phyloP scores from a whole-genome alignment of 2,329 filamentous ascomycete genomes.

The Shiraia bambusicola region DNA sequence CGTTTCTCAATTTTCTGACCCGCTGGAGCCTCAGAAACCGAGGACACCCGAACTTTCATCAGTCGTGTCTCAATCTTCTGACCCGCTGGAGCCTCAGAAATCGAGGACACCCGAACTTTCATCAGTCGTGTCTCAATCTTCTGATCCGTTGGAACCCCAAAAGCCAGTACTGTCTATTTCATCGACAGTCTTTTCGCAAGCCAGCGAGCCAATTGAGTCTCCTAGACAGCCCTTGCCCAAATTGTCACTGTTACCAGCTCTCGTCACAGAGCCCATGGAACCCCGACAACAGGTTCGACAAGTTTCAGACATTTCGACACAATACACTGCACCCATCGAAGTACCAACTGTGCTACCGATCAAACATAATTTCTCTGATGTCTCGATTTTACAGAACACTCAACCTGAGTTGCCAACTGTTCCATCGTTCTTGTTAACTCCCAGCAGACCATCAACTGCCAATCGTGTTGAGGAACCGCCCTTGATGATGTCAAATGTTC shows the following conservation, averaged over 20 bases:
- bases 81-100: slow-evolving; percentile 20
- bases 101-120: slow-evolving; percentile 10
- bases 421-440: slow-evolving; percentile 34
- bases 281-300: slow-evolving; percentile 17
- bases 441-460: slow-evolving; percentile 36
- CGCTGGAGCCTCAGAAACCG: slow-evolving; percentile 15
- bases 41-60: slow-evolving; percentile 10
- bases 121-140: slow-evolving; percentile 20
- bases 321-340: slow-evolving; percentile 35
- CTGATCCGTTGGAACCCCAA: slow-evolving; percentile 23
- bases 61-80: slow-evolving; percentile 23
- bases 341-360: slow-evolving; percentile 6
- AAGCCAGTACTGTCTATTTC: slow-evolving; percentile 15
- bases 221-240: slow-evolving; percentile 13
- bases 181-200: slow-evolving; percentile 20
- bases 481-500: slow-evolving; percentile 31
- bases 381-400: slow-evolving; percentile 32
- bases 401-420: slow-evolving; percentile 40
- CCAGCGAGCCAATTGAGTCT: slow-evolving; percentile 22
- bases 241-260: slow-evolving; percentile 24
- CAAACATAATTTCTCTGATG: slow-evolving; percentile 26
- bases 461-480: slow-evolving; percentile 16
- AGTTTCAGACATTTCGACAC: slow-evolving; percentile 23
- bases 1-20: slow-evolving; percentile 27
- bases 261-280: slow-evolving; percentile 29